phyloP scores from a whole-genome alignment of 2,329 filamentous ascomycete genomes.

The Hypoxylon sp. region DNA sequence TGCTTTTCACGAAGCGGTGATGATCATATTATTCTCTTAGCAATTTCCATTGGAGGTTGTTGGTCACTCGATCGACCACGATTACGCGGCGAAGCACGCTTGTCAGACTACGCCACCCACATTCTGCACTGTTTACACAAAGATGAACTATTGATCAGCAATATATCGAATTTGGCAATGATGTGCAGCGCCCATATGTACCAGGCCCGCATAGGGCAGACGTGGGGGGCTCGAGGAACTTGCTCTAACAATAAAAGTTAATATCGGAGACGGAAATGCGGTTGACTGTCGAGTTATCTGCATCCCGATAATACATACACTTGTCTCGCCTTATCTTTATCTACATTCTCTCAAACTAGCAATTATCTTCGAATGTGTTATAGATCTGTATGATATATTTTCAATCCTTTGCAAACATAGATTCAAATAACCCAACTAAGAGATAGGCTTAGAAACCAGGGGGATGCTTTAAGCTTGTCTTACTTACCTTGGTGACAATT shows the following conservation, averaged over 20 bases:
- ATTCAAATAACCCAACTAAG: not conserved
- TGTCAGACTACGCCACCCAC: not conserved
- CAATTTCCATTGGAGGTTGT: conserved; percentile 3
- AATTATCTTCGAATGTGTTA: conserved; percentile 1
- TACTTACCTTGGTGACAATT: conserved; percentile 2
- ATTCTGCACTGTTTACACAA: conserved; percentile 14
- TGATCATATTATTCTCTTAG: conserved; percentile 15
- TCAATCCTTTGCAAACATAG: not conserved
- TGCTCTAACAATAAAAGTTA: conserved; percentile 33
- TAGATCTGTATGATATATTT: not conserved
- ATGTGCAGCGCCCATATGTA: conserved; percentile 21
- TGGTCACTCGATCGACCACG: not conserved
- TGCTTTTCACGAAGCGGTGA: conserved; percentile 12
- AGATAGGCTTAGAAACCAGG: not conserved
- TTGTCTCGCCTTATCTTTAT: conserved; percentile 7
- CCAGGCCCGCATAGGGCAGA: conserved; percentile 16
- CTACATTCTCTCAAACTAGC: not conserved
- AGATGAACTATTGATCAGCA: conserved; percentile 21
- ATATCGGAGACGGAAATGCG: conserved; percentile 17
- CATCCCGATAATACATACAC: conserved; percentile 2
- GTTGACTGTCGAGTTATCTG: conserved; percentile 18
- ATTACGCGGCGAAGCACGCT: conserved; percentile 21
- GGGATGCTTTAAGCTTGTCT: not conserved
- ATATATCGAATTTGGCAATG: conserved; percentile 31
- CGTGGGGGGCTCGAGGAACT: conserved; percentile 19